A percentile compares a stretch with the other conserved stretches of the same genome.
Conservation (phyloP, 345 rosid genomes). For the Noccaea caerulescens region DNA sequence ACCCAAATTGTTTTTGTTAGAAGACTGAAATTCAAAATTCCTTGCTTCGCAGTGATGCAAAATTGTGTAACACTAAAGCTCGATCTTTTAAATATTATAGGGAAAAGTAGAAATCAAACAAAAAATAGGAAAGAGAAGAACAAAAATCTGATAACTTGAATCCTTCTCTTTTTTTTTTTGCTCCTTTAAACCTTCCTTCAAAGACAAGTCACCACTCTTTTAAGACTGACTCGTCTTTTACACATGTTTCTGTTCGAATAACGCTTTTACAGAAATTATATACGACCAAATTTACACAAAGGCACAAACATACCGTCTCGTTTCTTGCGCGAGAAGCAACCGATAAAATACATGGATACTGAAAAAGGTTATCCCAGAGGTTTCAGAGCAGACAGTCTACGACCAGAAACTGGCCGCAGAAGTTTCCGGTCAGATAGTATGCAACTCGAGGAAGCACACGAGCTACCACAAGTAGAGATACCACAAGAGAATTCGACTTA, state of each 20-base stretch:
- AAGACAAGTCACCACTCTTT: constrained; percentile 18
- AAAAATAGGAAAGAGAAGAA: neutral
- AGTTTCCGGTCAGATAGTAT: constrained; percentile 40
- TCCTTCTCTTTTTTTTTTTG: neutral
- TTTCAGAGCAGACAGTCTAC: constrained; percentile 39
- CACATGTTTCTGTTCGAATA: constrained; percentile 26
- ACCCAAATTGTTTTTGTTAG: neutral
- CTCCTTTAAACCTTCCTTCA: constrained; percentile 34
- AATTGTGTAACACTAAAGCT: constrained; percentile 11
- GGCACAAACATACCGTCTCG: neutral
- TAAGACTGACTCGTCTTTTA: constrained; percentile 8
- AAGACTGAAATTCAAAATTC: constrained; percentile 22
- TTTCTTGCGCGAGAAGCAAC: constrained; percentile 24
- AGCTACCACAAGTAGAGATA: constrained; percentile 15
- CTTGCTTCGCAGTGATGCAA: constrained; percentile 31
- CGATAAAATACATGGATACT: constrained; percentile 27
- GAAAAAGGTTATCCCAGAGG: constrained; percentile 42
- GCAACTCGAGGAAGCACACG: constrained; percentile 33
- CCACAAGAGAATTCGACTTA: constrained; percentile 38
- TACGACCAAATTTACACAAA: constrained; percentile 7
- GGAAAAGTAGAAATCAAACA: neutral
- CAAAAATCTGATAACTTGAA: constrained; percentile 3
- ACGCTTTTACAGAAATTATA: neutral
- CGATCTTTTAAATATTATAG: constrained; percentile 16
- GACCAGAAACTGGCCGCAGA: constrained; percentile 16